Evolutionary conservation across 306 rosid genomes (phyloP), one percentile per base, ranked within the genome.

Genomic region (Prunus campanulata): DNA sequence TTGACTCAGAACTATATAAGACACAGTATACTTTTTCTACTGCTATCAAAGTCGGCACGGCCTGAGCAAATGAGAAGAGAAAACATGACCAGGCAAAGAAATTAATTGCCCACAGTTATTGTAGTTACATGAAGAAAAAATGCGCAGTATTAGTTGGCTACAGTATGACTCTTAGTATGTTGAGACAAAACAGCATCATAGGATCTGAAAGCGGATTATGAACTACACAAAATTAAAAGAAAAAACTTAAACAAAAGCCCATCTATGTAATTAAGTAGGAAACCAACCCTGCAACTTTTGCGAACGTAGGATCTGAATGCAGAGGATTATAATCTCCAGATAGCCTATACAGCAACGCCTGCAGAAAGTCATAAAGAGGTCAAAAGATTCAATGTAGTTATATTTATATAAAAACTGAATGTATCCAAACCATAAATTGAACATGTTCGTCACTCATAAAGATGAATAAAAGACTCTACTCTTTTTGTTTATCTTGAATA

Each of bases 241-340:
- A 65, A 56, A 59, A 49, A 72, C 55, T 19, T 24, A 18, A 35
- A 56, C 30, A 22, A 77, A 54, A 71, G 30, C 47, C 50, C 50
- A 16, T 64, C 66, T 55, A 25, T 27, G 14, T 49, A 60, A 72
- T 72, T 20, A 56, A 61, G 79, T 68, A 72, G 74, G 82, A 80
- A 72, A 90, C 96, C 55, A 70, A 95, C 99, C 99, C 97, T 6
- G 97, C 97, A 89, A 79, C 81, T 84, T 89, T 90, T 30, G 97
- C 97, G 62, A 95, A 12, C 74, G 63, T 56, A 51, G 97, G 97
- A 86, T 92, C 99, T 32, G 99, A 92, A 85, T 95, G 99, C 72
- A 95, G 89, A 80, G 96, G 99, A 74, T 92, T 95, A 77, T 92
- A 83, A 79, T 95, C 97, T 68, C 99, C 99, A 6, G 97, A 88